phyloP scores from a whole-genome alignment of 371 early-diverging fungal genomes.

The Dichotomocladium elegans region DNA sequence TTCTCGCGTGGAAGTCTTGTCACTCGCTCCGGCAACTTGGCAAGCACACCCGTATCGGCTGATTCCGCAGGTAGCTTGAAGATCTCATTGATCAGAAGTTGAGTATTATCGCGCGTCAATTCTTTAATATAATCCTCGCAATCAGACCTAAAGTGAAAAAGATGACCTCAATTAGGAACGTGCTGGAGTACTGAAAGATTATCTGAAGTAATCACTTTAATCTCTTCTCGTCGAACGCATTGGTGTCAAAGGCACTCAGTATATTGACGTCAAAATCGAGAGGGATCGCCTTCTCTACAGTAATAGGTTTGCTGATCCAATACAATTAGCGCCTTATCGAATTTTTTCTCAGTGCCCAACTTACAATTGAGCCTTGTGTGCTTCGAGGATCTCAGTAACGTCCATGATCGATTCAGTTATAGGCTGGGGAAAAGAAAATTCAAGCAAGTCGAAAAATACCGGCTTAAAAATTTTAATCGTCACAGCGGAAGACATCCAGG shows the following conservation, averaged over 20 bases:
- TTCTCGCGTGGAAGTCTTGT: conserved; percentile 86
- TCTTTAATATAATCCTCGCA: conserved; percentile 66
- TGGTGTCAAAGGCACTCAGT: conserved; percentile 77
- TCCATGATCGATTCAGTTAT: conserved; percentile 67
- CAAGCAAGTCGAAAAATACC: background rate
- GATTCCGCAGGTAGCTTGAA: conserved; percentile 76
- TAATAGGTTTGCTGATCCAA: conserved; percentile 50
- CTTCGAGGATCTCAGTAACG: conserved; percentile 65
- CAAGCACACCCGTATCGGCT: conserved; percentile 76
- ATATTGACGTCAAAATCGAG: conserved; percentile 84
- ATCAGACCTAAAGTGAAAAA: background rate
- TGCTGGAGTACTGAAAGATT: background rate
- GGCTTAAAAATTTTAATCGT: too few species aligned
- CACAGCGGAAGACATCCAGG: too few species aligned
- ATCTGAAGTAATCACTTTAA: conserved; percentile 41
- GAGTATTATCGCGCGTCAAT: conserved; percentile 80
- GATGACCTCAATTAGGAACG: background rate
- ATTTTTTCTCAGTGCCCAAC: conserved; percentile 4
- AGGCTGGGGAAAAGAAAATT: too few species aligned
- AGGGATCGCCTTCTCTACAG: conserved; percentile 74
- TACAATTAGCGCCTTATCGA: too few species aligned
- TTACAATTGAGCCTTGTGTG: conserved; percentile 61
- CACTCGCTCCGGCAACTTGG: conserved; percentile 70
- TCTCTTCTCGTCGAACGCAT: conserved; percentile 66
- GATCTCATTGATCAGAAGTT: conserved; percentile 85